Conservation (phyloP, 2,329 filamentous ascomycete species). For the Orbilia oligospora region DNA sequence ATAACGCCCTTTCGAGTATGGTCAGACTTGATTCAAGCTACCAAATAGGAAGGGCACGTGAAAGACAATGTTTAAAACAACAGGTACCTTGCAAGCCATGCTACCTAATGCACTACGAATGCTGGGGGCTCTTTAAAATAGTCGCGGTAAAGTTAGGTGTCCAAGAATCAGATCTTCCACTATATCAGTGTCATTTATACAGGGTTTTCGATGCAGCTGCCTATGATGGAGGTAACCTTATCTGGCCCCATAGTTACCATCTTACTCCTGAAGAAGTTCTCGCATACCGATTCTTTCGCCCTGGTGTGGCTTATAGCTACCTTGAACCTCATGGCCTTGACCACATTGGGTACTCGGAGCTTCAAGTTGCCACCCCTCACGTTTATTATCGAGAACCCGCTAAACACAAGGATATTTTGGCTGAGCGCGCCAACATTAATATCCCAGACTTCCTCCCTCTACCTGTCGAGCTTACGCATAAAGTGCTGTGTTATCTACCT, state of each 20-base stretch:
- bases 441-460: constrained; percentile 40
- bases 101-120: constrained; percentile 40
- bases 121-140: constrained; percentile 36
- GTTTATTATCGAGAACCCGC: not conserved
- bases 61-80: not conserved
- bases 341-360: not conserved
- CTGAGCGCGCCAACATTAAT: not conserved
- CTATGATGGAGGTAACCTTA: constrained; percentile 11
- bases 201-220: constrained; percentile 20
- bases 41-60: constrained; percentile 22
- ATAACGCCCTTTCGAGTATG: not conserved
- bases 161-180: constrained; percentile 15
- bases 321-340: not conserved
- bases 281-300: not conserved
- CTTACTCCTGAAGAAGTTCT: constrained; percentile 2
- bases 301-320: not conserved
- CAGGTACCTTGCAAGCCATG: not conserved
- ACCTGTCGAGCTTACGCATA: constrained; percentile 40
- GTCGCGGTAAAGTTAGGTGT: constrained; percentile 20
- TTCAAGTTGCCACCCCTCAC: not conserved
- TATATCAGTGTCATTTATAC: constrained; percentile 26
- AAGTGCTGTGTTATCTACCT: constrained; percentile 32
- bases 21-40: constrained; percentile 4
- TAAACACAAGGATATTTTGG: not conserved
- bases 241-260: constrained; percentile 37